These are phyloP conservation scores for Apiospora rasikravindrae DNA, from an alignment of 2,329 filamentous ascomycete genomes.

Conservation along the genomic window DNA sequence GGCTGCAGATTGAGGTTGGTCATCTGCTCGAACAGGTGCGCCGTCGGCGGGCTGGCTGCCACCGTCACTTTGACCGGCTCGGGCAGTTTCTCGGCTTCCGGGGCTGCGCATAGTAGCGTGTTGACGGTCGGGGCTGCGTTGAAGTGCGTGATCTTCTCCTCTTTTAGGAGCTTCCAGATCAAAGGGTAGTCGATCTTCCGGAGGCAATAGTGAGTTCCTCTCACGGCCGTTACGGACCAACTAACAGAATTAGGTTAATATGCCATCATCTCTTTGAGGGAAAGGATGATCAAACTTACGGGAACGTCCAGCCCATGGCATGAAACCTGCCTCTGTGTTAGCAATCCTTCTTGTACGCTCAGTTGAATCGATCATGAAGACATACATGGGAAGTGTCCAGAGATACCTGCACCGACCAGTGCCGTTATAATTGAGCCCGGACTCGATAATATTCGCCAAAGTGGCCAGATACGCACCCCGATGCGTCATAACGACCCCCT, in stretches of 20 bases:
- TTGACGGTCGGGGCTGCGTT: slow-evolving; percentile 97
- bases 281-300: slow-evolving; percentile 43
- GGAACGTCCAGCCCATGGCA: slow-evolving; percentile 82
- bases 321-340: slow-evolving; percentile 56
- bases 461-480: slow-evolving; percentile 85
- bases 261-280: neutral
- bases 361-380: slow-evolving; percentile 34
- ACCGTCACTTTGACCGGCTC: slow-evolving; percentile 85
- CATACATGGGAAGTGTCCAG: slow-evolving; percentile 92
- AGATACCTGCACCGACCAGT: slow-evolving; percentile 78
- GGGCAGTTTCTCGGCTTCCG: slow-evolving; percentile 73
- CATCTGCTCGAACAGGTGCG: slow-evolving; percentile 94
- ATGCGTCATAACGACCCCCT: slow-evolving; percentile 92
- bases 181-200: slow-evolving; percentile 93
- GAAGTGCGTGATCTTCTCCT: slow-evolving; percentile 90
- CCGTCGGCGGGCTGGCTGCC: slow-evolving; percentile 87
- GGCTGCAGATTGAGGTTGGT: slow-evolving; percentile 78
- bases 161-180: slow-evolving; percentile 88
- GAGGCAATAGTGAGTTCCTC: slow-evolving; percentile 94
- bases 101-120: slow-evolving; percentile 82
- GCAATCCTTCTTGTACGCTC: neutral
- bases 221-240: slow-evolving; percentile 89
- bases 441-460: slow-evolving; percentile 86
- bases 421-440: slow-evolving; percentile 73
- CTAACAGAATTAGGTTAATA: slow-evolving; percentile 22